phyloP scores from a whole-genome alignment of 208 protist genomes.

The Angomonas ambiguus region DNA sequence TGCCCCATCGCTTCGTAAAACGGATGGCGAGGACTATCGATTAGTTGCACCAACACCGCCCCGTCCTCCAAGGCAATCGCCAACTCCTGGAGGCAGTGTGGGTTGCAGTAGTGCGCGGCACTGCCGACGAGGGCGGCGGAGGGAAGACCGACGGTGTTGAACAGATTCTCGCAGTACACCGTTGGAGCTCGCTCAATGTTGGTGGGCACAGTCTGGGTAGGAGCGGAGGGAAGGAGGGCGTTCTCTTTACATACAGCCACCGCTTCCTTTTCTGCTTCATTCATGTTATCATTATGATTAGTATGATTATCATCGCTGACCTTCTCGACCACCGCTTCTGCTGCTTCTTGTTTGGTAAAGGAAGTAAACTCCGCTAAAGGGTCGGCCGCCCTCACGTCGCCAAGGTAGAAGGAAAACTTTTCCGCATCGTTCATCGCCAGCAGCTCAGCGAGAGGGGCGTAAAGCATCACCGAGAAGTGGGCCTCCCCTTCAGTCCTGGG shows the following conservation, averaged over 20 bases:
- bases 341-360: slow-evolving; percentile 22
- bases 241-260: too few relatives aligned
- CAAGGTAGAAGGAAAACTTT: slow-evolving; percentile 32
- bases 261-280: too few relatives aligned
- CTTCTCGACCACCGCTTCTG: too few relatives aligned
- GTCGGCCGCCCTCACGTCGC: slow-evolving; percentile 26
- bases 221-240: too few relatives aligned
- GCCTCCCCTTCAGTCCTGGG: slow-evolving; percentile 48
- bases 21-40: slow-evolving; percentile 79
- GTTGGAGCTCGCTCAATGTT: slow-evolving; percentile 49
- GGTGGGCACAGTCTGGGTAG: too few relatives aligned
- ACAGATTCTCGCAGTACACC: slow-evolving; percentile 81
- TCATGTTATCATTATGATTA: slow-evolving; percentile 3
- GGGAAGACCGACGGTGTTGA: slow-evolving; percentile 83
- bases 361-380: slow-evolving; percentile 18
- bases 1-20: slow-evolving; percentile 87
- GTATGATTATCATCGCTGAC: too few relatives aligned
- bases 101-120: slow-evolving; percentile 76
- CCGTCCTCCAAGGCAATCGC: slow-evolving; percentile 81
- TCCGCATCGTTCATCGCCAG: slow-evolving; percentile 35
- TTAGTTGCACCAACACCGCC: slow-evolving; percentile 67
- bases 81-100: slow-evolving; percentile 85
- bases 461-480: slow-evolving; percentile 81
- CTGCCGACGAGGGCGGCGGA: slow-evolving; percentile 80
- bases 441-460: slow-evolving; percentile 60